These are phyloP conservation scores for Acanthamoeba quina DNA, from an alignment of 208 protist genomes.

Conservation along the genomic window DNA sequence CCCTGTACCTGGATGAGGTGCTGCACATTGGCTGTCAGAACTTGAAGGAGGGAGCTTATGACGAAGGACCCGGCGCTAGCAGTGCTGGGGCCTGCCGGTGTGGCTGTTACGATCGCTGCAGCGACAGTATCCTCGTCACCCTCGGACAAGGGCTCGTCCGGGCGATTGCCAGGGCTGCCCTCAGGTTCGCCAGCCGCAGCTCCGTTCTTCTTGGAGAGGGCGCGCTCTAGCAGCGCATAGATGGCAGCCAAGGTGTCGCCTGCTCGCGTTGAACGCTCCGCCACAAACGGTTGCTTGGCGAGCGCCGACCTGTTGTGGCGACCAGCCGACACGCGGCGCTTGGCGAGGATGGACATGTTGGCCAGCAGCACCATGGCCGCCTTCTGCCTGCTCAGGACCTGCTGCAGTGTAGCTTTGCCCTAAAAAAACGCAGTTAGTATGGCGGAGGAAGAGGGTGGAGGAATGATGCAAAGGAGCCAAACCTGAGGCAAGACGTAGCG, in stretches of 20 bases:
- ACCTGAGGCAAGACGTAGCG: slow-evolving; percentile 51
- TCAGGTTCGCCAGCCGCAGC: not conserved
- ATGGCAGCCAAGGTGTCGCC: slow-evolving; percentile 34
- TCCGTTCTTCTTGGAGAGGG: not conserved
- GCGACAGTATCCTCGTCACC: not conserved
- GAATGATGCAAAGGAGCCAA: not conserved
- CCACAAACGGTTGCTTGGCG: not conserved
- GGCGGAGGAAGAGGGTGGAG: not conserved
- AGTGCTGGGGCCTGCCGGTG: not conserved
- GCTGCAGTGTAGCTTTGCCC: slow-evolving; percentile 40
- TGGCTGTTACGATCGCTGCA: not conserved
- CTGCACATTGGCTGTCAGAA: slow-evolving; percentile 14
- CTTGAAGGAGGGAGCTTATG: slow-evolving; percentile 35
- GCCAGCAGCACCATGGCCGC: slow-evolving; percentile 52
- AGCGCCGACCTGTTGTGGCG: not conserved
- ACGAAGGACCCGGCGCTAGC: not conserved
- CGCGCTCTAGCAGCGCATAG: slow-evolving; percentile 12
- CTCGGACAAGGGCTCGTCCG: not conserved
- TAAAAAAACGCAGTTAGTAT: not conserved
- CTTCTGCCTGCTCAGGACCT: slow-evolving; percentile 20
- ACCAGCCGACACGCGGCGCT: slow-evolving; percentile 12
- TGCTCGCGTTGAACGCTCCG: not conserved
- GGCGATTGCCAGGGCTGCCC: not conserved
- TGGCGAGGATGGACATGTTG: slow-evolving; percentile 55
- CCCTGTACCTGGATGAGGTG: slow-evolving; percentile 21